A percentile compares a stretch with the other conserved stretches of the same genome.
phyloP scores from a whole-genome alignment of 2,329 filamentous ascomycete species.

The Alternaria atra region DNA sequence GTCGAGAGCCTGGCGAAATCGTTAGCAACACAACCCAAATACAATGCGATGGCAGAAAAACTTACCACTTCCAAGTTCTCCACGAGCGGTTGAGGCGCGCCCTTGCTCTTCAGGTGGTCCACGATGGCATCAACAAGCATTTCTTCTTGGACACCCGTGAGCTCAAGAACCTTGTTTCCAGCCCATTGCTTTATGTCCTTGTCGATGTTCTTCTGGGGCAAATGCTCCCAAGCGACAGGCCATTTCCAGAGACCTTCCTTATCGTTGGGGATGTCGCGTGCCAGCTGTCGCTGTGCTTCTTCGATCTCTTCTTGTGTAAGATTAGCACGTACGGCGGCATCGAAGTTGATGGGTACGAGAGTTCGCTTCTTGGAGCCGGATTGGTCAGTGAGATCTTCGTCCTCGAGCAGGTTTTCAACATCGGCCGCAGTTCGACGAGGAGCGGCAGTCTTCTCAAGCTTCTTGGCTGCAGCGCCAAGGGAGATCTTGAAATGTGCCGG shows the following conservation, averaged over 20 bases:
- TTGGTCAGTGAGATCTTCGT: constrained; percentile 78
- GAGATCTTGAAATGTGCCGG: constrained; percentile 88
- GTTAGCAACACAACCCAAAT: constrained; percentile 47
- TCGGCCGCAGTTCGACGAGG: constrained; percentile 85
- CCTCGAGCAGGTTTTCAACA: constrained; percentile 91
- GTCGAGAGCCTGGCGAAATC: constrained; percentile 73
- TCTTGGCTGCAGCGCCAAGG: constrained; percentile 84
- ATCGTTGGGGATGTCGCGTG: constrained; percentile 87
- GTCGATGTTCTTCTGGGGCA: constrained; percentile 81
- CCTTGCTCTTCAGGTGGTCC: constrained; percentile 80
- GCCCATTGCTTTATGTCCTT: constrained; percentile 94
- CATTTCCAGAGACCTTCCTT: constrained; percentile 90
- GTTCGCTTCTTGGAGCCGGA: constrained; percentile 74
- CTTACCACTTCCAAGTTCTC: constrained; percentile 84
- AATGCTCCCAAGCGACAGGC: constrained; percentile 89
- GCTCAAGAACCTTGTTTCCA: constrained; percentile 98
- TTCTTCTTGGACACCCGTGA: constrained; percentile 94
- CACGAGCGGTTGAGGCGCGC: constrained; percentile 79
- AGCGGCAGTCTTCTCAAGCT: constrained; percentile 64
- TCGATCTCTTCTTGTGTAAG: constrained; percentile 88
- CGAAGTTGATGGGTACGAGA: constrained; percentile 63
- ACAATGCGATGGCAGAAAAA: constrained; percentile 29
- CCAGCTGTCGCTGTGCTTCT: constrained; percentile 81
- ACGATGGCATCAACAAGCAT: constrained; percentile 93
- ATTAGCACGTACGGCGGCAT: constrained; percentile 54